Percentiles rank a stretch among this genome's conserved stretches.
Evolutionary conservation across 2,329 filamentous ascomycete genomes (phyloP).

Genomic region (Diatrype stigma): DNA sequence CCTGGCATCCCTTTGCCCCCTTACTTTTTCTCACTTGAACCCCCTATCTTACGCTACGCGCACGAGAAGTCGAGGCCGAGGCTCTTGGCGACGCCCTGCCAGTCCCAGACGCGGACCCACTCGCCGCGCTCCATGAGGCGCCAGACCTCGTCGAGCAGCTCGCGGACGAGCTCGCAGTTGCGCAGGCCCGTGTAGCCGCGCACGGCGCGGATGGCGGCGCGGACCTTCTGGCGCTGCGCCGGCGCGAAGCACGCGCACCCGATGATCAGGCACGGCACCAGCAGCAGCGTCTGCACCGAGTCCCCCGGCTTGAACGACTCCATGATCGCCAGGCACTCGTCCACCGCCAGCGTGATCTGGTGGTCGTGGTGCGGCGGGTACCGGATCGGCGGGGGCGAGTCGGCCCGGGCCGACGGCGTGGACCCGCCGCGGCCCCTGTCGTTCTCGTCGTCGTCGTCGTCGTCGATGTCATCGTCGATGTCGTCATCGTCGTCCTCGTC

Average conservation of each 20-base stretch:
- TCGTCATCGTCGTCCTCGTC: too few relatives aligned
- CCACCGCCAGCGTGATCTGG: slow-evolving; percentile 50
- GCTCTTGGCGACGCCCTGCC: slow-evolving; percentile 51
- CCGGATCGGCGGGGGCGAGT: slow-evolving; percentile 43
- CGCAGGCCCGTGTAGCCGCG: slow-evolving; percentile 57
- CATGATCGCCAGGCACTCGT: slow-evolving; percentile 52
- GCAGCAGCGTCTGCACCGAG: slow-evolving; percentile 54
- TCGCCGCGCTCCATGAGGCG: slow-evolving; percentile 53
- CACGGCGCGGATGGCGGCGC: slow-evolving; percentile 45
- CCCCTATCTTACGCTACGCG: slow-evolving; percentile 23
- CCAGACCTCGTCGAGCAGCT: slow-evolving; percentile 58
- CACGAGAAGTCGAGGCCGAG: slow-evolving; percentile 56
- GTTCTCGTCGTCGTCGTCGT: background rate
- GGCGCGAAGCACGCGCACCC: slow-evolving; percentile 56
- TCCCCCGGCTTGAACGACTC: slow-evolving; percentile 54
- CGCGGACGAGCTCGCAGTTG: slow-evolving; percentile 50
- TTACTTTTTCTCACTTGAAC: too few relatives aligned
- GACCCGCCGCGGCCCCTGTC: slow-evolving; percentile 5
- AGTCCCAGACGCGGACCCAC: slow-evolving; percentile 60
- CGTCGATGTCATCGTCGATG: slow-evolving; percentile 2
- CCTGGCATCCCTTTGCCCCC: too few relatives aligned
- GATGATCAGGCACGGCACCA: slow-evolving; percentile 58
- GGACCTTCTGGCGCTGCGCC: slow-evolving; percentile 48
- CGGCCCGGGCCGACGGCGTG: slow-evolving; percentile 17
- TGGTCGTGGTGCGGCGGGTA: slow-evolving; percentile 46